phyloP scores from a whole-genome alignment of 2,329 filamentous ascomycete genomes.

The Xylariaceae sp. region DNA sequence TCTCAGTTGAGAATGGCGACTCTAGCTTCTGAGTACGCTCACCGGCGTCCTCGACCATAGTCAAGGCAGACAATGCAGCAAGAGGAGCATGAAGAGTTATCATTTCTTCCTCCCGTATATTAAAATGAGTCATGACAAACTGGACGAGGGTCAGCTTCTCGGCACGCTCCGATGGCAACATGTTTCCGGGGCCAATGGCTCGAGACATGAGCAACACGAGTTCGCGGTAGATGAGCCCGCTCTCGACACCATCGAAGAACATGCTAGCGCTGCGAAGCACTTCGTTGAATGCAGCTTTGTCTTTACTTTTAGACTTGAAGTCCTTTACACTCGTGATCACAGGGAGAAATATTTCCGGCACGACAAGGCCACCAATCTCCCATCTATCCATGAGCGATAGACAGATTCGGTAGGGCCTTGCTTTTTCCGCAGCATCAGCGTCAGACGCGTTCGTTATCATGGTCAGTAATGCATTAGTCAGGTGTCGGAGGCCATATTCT shows the following conservation, averaged over 20 bases:
- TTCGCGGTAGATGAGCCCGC: slow-evolving; percentile 85
- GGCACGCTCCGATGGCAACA: slow-evolving; percentile 44
- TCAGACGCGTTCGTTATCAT: slow-evolving; percentile 61
- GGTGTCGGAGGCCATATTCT: slow-evolving; percentile 65
- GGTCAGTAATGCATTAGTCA: slow-evolving; percentile 68
- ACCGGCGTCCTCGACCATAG: slow-evolving; percentile 53
- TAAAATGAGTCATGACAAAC: slow-evolving; percentile 85
- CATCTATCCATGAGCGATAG: slow-evolving; percentile 96
- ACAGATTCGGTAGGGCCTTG: slow-evolving; percentile 83
- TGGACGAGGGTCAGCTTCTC: slow-evolving; percentile 66
- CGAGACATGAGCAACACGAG: slow-evolving; percentile 63
- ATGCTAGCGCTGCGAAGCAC: slow-evolving; percentile 88
- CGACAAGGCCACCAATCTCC: slow-evolving; percentile 89
- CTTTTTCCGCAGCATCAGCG: slow-evolving; percentile 58
- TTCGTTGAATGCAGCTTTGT: slow-evolving; percentile 71
- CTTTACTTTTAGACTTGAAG: slow-evolving; percentile 61
- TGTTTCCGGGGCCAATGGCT: slow-evolving; percentile 46
- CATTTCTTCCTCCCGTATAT: slow-evolving; percentile 95
- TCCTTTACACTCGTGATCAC: slow-evolving; percentile 72
- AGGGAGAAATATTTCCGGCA: slow-evolving; percentile 83
- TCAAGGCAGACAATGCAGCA: slow-evolving; percentile 58
- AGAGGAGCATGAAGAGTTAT: slow-evolving; percentile 77
- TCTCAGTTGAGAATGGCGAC: slow-evolving; percentile 21
- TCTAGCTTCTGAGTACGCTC: slow-evolving; percentile 29
- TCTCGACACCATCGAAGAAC: slow-evolving; percentile 97